phyloP scores from a whole-genome alignment of 2,329 filamentous ascomycete species.

The Karstenula rhodostoma region DNA sequence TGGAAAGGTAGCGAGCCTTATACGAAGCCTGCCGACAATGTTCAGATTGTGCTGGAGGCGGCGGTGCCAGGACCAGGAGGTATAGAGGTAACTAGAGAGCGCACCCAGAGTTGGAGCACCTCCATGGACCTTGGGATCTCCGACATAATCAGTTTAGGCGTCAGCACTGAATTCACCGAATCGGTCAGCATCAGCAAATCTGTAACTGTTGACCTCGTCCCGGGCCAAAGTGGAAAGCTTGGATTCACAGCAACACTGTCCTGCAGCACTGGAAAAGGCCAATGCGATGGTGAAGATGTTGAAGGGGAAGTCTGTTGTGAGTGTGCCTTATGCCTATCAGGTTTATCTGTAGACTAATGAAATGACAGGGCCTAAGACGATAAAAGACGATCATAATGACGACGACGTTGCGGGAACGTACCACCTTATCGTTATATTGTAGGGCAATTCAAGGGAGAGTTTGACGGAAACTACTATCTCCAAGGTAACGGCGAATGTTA shows the following conservation, averaged over 20 bases:
- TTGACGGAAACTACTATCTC: not conserved
- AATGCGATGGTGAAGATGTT: constrained; percentile 1
- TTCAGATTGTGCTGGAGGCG: not conserved
- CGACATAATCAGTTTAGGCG: not conserved
- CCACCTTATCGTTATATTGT: not conserved
- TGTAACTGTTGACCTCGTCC: not conserved
- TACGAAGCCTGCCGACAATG: constrained; percentile 2
- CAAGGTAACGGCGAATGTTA: no score
- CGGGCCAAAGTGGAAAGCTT: not conserved
- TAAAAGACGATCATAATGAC: not conserved
- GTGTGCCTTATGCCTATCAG: not conserved
- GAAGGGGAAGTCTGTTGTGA: constrained; percentile 8
- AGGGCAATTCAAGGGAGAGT: not conserved
- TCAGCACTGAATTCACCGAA: not conserved
- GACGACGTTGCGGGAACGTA: not conserved
- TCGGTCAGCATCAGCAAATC: not conserved
- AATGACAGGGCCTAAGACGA: not conserved
- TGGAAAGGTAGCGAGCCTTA: not conserved
- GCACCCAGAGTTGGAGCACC: not conserved
- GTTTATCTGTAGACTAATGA: not conserved
- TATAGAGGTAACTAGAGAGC: not conserved
- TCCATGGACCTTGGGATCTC: not conserved
- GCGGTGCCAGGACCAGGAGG: not conserved
- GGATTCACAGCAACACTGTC: not conserved
- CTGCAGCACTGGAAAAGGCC: constrained; percentile 5